Evolutionary conservation across 2,329 filamentous ascomycete species (phyloP).

Genomic region (Cladosporium sp.): DNA sequence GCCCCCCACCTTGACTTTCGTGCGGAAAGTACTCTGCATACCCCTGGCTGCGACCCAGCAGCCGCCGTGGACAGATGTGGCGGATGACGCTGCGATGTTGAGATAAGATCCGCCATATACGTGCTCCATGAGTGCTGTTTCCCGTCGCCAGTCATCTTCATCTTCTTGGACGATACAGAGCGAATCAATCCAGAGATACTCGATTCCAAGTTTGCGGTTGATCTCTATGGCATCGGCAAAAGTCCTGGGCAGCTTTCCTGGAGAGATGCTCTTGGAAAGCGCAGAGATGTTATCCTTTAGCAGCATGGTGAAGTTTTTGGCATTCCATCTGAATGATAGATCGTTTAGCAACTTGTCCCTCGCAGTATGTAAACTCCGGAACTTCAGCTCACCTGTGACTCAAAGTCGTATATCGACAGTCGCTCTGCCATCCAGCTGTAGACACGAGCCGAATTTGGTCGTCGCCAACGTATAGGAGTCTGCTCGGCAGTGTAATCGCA

Average conservation of each 20-base stretch:
- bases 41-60: not conserved
- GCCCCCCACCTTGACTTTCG: not conserved
- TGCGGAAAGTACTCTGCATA: not conserved
- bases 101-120: not conserved
- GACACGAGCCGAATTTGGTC: not conserved
- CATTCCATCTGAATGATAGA: not conserved
- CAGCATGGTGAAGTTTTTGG: not conserved
- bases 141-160: constrained; percentile 22
- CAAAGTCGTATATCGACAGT: not conserved
- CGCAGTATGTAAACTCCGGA: not conserved
- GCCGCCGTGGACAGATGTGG: not conserved
- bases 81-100: not conserved
- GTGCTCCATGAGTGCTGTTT: constrained; percentile 9
- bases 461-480: not conserved
- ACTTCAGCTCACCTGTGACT: not conserved
- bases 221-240: constrained; percentile 16
- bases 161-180: constrained; percentile 26
- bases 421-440: not conserved
- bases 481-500: not conserved
- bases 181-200: constrained; percentile 25
- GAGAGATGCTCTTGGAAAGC: not conserved
- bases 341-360: not conserved
- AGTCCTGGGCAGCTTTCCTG: not conserved
- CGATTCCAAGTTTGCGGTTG: constrained; percentile 4
- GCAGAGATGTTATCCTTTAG: not conserved